phyloP scores from a whole-genome alignment of 2,329 filamentous ascomycete genomes.

The Claviceps sp. region DNA sequence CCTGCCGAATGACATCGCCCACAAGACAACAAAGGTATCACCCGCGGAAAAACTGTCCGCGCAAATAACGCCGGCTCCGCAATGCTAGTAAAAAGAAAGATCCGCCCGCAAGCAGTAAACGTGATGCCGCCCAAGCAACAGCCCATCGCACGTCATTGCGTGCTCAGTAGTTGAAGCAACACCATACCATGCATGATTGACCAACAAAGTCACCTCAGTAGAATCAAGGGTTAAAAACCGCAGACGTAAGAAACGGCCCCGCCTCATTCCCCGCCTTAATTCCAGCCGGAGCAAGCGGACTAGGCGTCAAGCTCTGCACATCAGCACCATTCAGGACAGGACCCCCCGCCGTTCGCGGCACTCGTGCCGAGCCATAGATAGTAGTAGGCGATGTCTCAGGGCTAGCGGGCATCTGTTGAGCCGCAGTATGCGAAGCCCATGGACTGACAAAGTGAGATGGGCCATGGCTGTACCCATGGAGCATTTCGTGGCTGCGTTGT shows the following conservation, averaged over 20 bases:
- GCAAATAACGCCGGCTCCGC: no score
- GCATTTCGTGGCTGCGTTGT: constrained; percentile 36
- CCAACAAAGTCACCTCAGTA: background rate
- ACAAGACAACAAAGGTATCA: no score
- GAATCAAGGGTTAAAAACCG: constrained; percentile 32
- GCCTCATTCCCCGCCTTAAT: constrained; percentile 8
- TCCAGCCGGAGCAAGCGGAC: background rate
- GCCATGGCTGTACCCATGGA: constrained; percentile 20
- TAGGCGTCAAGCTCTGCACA: background rate
- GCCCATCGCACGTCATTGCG: background rate
- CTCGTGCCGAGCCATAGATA: constrained; percentile 6
- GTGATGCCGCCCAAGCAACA: no score
- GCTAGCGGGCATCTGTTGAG: constrained; percentile 6
- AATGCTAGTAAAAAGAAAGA: no score
- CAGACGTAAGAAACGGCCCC: constrained; percentile 33
- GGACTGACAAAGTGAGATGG: constrained; percentile 11
- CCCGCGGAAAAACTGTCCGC: no score
- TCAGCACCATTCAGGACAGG: background rate
- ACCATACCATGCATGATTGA: no score
- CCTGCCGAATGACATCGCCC: no score
- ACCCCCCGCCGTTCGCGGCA: no score
- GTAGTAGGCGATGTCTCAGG: background rate
- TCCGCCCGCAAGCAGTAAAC: no score
- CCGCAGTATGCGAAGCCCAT: background rate
- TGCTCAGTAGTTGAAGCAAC: background rate